Evolutionary conservation across 2,329 filamentous ascomycete species (phyloP).

Genomic region (Fusarium xylarioides): DNA sequence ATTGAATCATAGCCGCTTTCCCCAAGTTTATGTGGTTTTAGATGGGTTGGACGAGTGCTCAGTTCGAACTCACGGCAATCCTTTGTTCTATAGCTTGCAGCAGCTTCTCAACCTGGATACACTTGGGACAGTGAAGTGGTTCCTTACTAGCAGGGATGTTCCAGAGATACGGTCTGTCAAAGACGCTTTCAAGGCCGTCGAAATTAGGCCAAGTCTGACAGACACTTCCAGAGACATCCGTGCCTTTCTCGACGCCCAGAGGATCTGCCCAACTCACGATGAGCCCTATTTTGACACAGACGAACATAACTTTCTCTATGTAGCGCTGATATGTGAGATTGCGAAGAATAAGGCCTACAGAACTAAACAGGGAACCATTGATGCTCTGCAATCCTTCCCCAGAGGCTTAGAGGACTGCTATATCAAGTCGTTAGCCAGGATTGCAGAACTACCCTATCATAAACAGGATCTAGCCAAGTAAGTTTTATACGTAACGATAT

Average conservation of each 20-base stretch:
- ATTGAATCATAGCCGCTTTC: neutral
- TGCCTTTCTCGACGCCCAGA: neutral
- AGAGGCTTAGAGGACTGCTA: neutral
- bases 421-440: neutral
- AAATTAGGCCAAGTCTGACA: neutral
- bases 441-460: neutral
- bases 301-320: neutral
- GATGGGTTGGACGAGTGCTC: neutral
- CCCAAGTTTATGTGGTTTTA: neutral
- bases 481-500: accelerated
- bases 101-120: neutral
- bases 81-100: neutral
- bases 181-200: neutral
- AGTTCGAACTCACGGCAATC: neutral
- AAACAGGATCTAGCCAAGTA: neutral
- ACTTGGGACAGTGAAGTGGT: neutral
- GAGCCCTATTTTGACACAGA: neutral
- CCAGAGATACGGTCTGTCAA: neutral
- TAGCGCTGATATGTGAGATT: neutral
- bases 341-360: neutral
- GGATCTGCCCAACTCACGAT: neutral
- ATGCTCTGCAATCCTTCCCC: neutral
- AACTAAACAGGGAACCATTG: neutral
- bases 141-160: neutral
- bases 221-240: neutral